Conservation (phyloP, 1,139 yeast species). For the Hanseniaspora sp. region DNA sequence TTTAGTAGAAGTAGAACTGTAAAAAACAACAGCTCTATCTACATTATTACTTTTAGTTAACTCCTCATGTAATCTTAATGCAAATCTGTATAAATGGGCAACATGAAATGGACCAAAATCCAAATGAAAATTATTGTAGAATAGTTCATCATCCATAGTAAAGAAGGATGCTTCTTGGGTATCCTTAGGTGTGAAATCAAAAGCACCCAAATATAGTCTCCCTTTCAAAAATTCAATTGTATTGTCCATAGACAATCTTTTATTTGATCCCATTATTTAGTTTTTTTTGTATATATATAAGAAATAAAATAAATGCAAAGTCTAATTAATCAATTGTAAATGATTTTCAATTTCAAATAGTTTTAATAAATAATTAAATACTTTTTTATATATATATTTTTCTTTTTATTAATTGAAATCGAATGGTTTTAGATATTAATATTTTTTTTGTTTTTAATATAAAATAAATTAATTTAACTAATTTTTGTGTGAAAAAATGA, state of each 20-base stretch:
- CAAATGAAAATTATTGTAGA: slow-evolving; percentile 83
- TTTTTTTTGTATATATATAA: neutral
- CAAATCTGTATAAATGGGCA: slow-evolving; percentile 87
- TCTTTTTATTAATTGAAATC: too few species aligned
- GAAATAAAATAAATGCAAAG: too few species aligned
- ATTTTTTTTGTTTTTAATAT: too few species aligned
- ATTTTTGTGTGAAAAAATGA: too few species aligned
- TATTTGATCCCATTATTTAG: slow-evolving; percentile 13
- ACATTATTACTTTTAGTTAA: slow-evolving; percentile 74
- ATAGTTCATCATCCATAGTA: slow-evolving; percentile 83
- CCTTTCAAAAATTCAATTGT: slow-evolving; percentile 38
- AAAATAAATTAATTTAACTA: too few species aligned
- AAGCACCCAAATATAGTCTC: slow-evolving; percentile 84
- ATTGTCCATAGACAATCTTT: slow-evolving; percentile 27
- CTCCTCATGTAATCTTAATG: slow-evolving; percentile 84
- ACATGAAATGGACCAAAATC: slow-evolving; percentile 95
- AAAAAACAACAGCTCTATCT: slow-evolving; percentile 81
- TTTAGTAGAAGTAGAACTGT: slow-evolving; percentile 69
- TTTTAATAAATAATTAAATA: too few species aligned
- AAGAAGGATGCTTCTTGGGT: slow-evolving; percentile 69
- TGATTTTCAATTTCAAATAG: neutral
- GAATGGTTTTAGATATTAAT: too few species aligned
- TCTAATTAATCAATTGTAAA: neutral
- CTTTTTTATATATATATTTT: too few species aligned
- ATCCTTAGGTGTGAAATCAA: slow-evolving; percentile 66